phyloP scores from a whole-genome alignment of 345 rosid species.

The Citrus glauca region DNA sequence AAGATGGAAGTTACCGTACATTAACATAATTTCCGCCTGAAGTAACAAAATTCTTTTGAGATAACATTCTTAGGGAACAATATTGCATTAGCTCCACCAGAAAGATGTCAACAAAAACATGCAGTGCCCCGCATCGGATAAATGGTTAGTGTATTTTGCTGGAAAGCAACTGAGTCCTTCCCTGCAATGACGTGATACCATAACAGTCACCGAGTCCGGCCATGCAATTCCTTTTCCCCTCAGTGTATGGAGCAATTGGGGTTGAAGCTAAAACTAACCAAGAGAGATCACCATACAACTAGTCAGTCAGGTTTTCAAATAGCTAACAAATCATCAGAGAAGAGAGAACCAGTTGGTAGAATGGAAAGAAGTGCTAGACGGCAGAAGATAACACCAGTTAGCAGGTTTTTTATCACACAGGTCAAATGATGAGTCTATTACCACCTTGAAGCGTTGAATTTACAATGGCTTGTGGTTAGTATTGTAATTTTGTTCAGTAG shows the following conservation, averaged over 20 bases:
- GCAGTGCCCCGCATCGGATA: neutral
- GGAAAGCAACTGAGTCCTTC: neutral
- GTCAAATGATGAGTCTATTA: constrained; percentile 26
- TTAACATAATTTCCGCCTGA: neutral
- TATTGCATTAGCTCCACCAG: neutral
- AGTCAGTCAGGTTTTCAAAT: neutral
- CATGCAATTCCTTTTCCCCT: constrained; percentile 5
- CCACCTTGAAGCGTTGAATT: constrained; percentile 30
- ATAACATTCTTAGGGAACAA: neutral
- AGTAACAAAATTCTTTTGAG: constrained; percentile 1
- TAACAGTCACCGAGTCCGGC: neutral
- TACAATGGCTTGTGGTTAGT: constrained; percentile 26
- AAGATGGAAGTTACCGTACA: neutral
- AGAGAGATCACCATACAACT: constrained; percentile 9
- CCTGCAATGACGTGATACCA: neutral
- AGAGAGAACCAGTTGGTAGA: constrained; percentile 2
- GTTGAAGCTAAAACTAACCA: constrained; percentile 7
- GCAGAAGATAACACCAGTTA: constrained; percentile 25
- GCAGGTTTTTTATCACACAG: constrained; percentile 22
- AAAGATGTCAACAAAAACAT: neutral
- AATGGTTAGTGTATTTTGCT: constrained; percentile 3
- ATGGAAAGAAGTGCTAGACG: constrained; percentile 1
- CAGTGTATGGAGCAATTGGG: neutral
- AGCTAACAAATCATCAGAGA: neutral
- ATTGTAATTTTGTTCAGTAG: constrained; percentile 1